Evolutionary conservation across 2,329 filamentous ascomycete genomes (phyloP), one percentile per base, ranked within the genome.

Genomic region (Alternaria viburni): DNA sequence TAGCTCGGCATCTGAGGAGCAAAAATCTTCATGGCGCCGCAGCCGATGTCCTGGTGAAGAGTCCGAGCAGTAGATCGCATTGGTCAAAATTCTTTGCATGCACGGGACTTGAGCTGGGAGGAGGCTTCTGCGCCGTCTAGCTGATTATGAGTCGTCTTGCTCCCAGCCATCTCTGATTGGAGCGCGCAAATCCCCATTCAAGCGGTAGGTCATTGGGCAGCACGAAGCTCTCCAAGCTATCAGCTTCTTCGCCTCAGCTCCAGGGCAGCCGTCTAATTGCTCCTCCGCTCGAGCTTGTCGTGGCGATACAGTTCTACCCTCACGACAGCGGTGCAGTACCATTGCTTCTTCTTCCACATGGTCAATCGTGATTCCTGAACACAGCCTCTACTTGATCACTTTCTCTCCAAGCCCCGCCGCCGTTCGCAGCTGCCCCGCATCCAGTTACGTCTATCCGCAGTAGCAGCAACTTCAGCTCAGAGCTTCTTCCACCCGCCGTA

Each of bases 191-290:
- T 47, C 15, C 52, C 44, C 41, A 52, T 63, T 49, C 43, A 45
- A 49, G 46, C 57, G 25, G 47, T 46, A 65, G 60, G 62, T 56
- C 63, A 63, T 65, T 62, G 60, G 57, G 66, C 58, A 64, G 58
- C 51, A 59, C 60, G 47, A 51, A 66, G 54, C 54, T 60, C 61
- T 55, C 56, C 50, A 50, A 59, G 44, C 60, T 59, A 54, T 54
- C 58, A 45, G 58, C 56, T 55, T 62, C 60, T 41, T 62, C 56
- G 60, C 58, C 60, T 41, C 60, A 62, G 41, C 49, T 58, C 59
- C 59, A 57, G 56, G 56, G 49, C 59, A 59, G 55, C 41, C 28
- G 56, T 59, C 60, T 59, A 50, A 59, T 59, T 59, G 60, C 61
- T 60, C 61, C 46, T 44, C 57, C 58, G 57, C 50, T 60, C 50